These are phyloP conservation scores for Solanum appendiculatum DNA, from an alignment of 257 asterid species.

Conservation along the genomic window DNA sequence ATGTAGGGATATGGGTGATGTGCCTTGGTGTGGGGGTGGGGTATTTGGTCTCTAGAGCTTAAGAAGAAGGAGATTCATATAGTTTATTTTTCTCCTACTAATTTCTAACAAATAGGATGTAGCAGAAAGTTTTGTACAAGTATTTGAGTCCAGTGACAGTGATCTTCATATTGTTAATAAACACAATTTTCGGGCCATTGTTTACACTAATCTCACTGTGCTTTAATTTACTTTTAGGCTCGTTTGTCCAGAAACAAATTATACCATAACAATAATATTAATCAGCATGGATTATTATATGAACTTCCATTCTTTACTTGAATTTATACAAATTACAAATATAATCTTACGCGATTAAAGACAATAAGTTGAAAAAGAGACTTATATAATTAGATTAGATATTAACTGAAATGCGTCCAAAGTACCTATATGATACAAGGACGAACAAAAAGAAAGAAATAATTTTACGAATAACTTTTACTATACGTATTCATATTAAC, in stretches of 20 bases:
- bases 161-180: neutral
- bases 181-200: neutral
- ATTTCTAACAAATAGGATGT: neutral
- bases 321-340: too few species aligned
- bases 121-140: neutral
- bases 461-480: too few species aligned
- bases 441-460: too few species aligned
- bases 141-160: neutral
- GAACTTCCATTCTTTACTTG: too few species aligned
- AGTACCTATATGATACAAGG: too few species aligned
- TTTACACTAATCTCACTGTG: neutral
- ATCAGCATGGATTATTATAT: too few species aligned
- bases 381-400: too few species aligned
- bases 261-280: too few species aligned
- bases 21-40: slow-evolving; percentile 82
- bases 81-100: neutral
- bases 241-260: neutral
- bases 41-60: slow-evolving; percentile 40
- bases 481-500: too few species aligned
- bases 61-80: slow-evolving; percentile 13
- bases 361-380: too few species aligned
- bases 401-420: too few species aligned
- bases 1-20: slow-evolving; percentile 70
- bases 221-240: neutral
- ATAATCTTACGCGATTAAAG: too few species aligned